A percentile compares a stretch with the other conserved stretches of the same genome.
phyloP scores from a whole-genome alignment of 441 rosid genomes.

The Gossypium schwendimanii region DNA sequence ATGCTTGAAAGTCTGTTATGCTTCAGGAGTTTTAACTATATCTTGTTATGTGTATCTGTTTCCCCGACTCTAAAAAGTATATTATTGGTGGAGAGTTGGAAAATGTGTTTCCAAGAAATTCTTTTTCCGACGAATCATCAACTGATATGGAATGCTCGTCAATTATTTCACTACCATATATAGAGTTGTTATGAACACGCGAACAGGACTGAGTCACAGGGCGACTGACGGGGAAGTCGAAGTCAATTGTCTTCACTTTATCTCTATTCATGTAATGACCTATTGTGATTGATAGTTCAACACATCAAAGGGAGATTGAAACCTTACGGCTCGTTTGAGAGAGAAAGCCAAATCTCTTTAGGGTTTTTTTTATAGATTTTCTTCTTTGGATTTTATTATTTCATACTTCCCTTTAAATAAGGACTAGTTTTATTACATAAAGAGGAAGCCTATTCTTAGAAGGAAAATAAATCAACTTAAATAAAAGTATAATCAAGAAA shows the following conservation, averaged over 20 bases:
- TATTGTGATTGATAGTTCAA: too few species aligned
- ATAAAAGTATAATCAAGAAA: too few species aligned
- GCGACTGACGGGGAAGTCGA: neutral
- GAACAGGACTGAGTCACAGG: neutral
- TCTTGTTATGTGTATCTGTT: neutral
- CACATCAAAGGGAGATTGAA: too few species aligned
- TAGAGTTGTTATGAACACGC: neutral
- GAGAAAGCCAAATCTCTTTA: too few species aligned
- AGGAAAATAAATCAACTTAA: too few species aligned
- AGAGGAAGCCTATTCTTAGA: too few species aligned
- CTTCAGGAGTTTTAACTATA: constrained; percentile 3
- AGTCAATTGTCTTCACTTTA: neutral
- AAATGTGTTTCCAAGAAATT: neutral
- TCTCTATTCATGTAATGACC: neutral
- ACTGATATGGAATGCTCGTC: neutral
- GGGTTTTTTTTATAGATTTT: neutral
- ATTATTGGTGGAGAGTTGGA: neutral
- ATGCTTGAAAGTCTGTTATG: neutral
- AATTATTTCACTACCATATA: neutral
- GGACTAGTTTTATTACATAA: neutral
- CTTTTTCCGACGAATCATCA: neutral
- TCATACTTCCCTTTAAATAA: neutral
- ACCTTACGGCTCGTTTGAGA: too few species aligned
- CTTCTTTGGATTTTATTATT: neutral
- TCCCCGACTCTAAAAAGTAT: neutral